These are phyloP conservation scores for Monosporozyma aerobia DNA, from an alignment of 805 yeast species.

Conservation along the genomic window DNA sequence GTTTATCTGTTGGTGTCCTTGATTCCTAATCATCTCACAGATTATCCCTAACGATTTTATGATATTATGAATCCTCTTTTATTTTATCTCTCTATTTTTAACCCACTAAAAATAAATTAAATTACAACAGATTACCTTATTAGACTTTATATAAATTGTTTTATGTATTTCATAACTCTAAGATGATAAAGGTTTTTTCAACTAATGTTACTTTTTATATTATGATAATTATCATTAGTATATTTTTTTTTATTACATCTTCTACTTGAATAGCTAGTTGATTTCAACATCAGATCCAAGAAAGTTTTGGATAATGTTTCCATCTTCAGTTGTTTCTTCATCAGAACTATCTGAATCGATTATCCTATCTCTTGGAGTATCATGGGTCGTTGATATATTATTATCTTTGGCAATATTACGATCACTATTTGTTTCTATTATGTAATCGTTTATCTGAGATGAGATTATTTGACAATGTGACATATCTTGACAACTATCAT, in stretches of 20 bases:
- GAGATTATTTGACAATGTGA: not conserved
- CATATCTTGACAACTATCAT: not conserved
- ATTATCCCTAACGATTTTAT: not conserved
- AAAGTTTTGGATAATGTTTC: slow-evolving; percentile 8
- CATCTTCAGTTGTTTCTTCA: not conserved
- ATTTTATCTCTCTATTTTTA: not conserved
- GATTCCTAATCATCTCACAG: slow-evolving; percentile 9
- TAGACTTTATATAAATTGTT: not conserved
- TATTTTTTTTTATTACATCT: not conserved
- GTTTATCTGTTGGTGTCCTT: slow-evolving; percentile 54
- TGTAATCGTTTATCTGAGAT: not conserved
- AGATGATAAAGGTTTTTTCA: not conserved
- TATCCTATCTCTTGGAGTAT: not conserved
- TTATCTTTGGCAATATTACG: not conserved
- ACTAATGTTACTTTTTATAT: not conserved
- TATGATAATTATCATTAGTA: no score
- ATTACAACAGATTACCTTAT: not conserved
- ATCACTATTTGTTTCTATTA: not conserved
- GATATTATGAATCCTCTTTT: not conserved
- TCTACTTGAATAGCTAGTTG: not conserved
- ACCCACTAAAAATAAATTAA: no score
- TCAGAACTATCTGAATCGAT: not conserved
- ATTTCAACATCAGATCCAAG: slow-evolving; percentile 15
- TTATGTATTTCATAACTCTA: not conserved
- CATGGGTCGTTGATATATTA: not conserved